Base-by-base conservation (phyloP, 495 filamentous ascomycete species). In the Hypoxylon rickii region DNA sequence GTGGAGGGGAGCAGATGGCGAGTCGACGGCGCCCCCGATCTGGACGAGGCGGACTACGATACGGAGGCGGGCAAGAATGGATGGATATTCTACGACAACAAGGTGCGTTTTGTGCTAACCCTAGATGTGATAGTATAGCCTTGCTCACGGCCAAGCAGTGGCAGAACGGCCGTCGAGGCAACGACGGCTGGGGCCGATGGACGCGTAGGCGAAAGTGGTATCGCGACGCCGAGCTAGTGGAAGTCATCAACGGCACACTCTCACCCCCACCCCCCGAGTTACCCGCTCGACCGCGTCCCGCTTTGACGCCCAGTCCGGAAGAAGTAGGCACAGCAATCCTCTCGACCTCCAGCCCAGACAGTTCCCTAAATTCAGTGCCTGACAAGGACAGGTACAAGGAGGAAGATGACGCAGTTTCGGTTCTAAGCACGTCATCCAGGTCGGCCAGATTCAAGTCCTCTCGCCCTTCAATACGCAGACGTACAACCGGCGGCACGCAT, bases 21-120 rank as follows among this genome's bases (percentile, higher is more conserved):
- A 21, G 86, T 97, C 20, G 95, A 97, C 63, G 91, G 90, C 12
- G 85, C 80, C 2, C 69, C 86, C 38, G 66, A 69, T 44, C 44
- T 66, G 17, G 73, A 80, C 44, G 76, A 78, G 70, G 61, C 77
- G 54, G 76, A 78, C 34, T 79, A 81, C 50, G 73, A 77, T 41
- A 71, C 70, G 5, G 75, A 83, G 12, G 86, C 83, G 20, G 85
- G 82, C 2, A 83, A 84, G 56, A 74, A 71, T 47, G 94, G 94
- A 2, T 99, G 94, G 94, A 88, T 96, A 37, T 99, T 94, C 72
- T 97, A 96, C 72, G 94, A 99, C 69, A 97, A 92, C 70, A 97
- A 96, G 85, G 91, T 93, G 71, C 16, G 76, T 68, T 32, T 50
- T 20, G 49, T 26, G 3, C 33, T 31, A 18, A 12, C 12, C 31